Conservation (phyloP, 768 basidiomycete species). For the Pleurotus eryngii region DNA sequence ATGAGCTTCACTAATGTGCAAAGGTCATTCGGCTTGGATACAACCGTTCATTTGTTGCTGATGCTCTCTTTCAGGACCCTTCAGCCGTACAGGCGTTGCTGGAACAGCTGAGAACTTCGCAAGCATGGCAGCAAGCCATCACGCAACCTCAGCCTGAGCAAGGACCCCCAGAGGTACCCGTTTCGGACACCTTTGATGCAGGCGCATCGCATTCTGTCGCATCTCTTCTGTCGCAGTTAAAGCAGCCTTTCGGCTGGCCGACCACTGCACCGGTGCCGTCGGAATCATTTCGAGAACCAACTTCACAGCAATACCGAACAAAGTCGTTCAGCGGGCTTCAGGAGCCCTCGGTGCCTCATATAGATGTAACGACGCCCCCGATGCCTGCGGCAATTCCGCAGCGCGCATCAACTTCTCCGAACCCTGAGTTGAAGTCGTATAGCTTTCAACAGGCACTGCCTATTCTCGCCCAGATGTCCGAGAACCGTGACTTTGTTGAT, state of each 20-base stretch:
- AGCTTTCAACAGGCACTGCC: constrained; percentile 74
- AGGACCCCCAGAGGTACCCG: constrained; percentile 8
- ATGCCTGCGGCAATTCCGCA: constrained; percentile 11
- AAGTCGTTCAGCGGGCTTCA: background rate
- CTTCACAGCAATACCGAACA: background rate
- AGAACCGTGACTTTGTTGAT: constrained; percentile 48
- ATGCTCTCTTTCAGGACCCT: constrained; percentile 47
- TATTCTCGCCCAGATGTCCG: constrained; percentile 55
- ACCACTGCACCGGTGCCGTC: background rate
- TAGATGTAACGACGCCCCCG: constrained; percentile 10
- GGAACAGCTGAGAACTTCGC: constrained; percentile 62
- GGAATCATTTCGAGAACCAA: background rate
- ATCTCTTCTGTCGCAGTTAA: constrained; percentile 57
- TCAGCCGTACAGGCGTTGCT: constrained; percentile 66
- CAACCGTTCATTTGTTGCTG: background rate
- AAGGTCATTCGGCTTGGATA: background rate
- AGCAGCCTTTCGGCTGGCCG: background rate
- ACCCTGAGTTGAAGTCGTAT: constrained; percentile 35
- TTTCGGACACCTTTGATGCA: constrained; percentile 1
- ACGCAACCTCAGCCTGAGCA: constrained; percentile 5
- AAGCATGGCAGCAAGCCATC: constrained; percentile 59
- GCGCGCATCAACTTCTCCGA: background rate
- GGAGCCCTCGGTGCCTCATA: constrained; percentile 2
- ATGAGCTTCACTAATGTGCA: constrained; percentile 4
- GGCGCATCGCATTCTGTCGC: constrained; percentile 43